Conservation (phyloP, 2,329 filamentous ascomycete species). For the Aspergillus sergii region DNA sequence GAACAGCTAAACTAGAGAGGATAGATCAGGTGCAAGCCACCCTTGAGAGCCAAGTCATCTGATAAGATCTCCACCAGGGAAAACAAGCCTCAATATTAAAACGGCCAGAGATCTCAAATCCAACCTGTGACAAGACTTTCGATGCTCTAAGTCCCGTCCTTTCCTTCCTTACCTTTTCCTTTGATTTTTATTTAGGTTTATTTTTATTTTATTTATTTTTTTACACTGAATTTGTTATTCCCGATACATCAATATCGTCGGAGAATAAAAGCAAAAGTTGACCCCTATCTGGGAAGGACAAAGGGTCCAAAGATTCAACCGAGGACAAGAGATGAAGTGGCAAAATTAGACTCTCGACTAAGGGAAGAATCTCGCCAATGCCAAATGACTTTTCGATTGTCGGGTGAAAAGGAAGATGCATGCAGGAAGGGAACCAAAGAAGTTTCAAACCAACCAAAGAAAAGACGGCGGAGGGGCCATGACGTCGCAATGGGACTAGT, state of each 20-base stretch:
- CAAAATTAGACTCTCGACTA: not conserved
- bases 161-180: not conserved
- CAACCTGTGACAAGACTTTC: not conserved
- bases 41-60: constrained; percentile 4
- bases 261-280: not conserved
- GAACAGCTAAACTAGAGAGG: not conserved
- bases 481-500: not conserved
- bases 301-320: not conserved
- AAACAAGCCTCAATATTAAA: constrained; percentile 1
- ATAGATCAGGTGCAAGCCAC: not conserved
- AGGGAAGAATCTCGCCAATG: not conserved
- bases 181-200: not conserved
- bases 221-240: not conserved
- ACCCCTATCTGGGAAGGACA: no score
- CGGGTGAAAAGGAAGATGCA: not conserved
- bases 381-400: not conserved
- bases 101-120: not conserved
- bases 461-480: not conserved
- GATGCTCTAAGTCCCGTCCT: not conserved
- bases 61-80: constrained; percentile 3
- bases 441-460: not conserved
- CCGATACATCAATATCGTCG: not conserved
- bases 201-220: no score
- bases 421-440: not conserved
- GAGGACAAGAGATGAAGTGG: not conserved